phyloP scores from a whole-genome alignment of 176 grass and related monocot species.

The Phragmites australis region DNA sequence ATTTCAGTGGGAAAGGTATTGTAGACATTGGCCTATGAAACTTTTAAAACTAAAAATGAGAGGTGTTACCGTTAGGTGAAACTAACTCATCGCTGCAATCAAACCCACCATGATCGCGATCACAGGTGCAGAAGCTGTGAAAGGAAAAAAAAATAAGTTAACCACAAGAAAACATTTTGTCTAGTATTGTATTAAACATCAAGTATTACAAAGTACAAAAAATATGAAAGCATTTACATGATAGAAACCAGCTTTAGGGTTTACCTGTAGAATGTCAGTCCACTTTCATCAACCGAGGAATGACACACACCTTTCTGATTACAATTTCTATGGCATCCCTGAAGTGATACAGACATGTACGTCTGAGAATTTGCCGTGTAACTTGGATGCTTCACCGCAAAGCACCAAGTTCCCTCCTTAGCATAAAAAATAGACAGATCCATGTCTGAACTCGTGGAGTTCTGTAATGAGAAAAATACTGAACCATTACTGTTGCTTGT shows the following conservation, averaged over 20 bases:
- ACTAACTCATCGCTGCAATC: constrained; percentile 91
- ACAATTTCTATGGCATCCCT: constrained; percentile 83
- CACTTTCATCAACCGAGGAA: constrained; percentile 84
- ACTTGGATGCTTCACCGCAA: constrained; percentile 84
- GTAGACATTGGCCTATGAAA: not conserved
- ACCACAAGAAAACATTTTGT: constrained; percentile 13
- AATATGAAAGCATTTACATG: constrained; percentile 1
- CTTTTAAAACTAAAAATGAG: constrained; percentile 27
- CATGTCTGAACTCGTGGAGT: constrained; percentile 62
- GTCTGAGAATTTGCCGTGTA: constrained; percentile 46
- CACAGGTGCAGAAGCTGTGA: constrained; percentile 79
- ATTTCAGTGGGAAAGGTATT: not conserved
- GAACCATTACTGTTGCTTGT: constrained; percentile 62
- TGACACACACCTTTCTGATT: constrained; percentile 76
- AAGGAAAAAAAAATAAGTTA: constrained; percentile 32
- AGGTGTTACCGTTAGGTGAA: constrained; percentile 71
- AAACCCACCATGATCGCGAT: constrained; percentile 97
- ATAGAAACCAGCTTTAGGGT: constrained; percentile 17
- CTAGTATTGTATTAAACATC: constrained; percentile 11
- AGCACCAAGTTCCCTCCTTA: constrained; percentile 90
- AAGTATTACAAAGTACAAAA: constrained; percentile 9
- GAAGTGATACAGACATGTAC: constrained; percentile 76
- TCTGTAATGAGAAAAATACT: constrained; percentile 58
- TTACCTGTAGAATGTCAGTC: constrained; percentile 91
- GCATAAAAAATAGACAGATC: constrained; percentile 93